These are phyloP conservation scores for Saussurea involucrata DNA, from an alignment of 129 eudicot genomes.

Conservation along the genomic window DNA sequence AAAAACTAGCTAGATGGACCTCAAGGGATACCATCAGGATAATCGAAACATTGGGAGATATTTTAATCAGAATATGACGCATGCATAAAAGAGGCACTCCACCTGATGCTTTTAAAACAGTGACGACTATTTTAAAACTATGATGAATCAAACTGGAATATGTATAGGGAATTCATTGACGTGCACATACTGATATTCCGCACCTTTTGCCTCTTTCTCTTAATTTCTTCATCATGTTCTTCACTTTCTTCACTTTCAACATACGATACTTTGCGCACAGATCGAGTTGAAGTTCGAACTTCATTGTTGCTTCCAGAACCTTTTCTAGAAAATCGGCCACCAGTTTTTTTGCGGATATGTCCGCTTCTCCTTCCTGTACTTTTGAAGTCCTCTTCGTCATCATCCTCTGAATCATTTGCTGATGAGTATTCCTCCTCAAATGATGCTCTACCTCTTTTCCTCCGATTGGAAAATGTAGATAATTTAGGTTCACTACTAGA, in stretches of 20 bases:
- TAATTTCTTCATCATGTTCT: slow-evolving; percentile 70
- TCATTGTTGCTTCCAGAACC: slow-evolving; percentile 58
- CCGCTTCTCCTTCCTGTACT: slow-evolving; percentile 49
- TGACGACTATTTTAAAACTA: not conserved
- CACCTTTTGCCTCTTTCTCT: slow-evolving; percentile 82
- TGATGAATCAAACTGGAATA: not conserved
- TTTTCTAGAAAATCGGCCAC: slow-evolving; percentile 37
- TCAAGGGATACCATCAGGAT: not conserved
- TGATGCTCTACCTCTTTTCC: slow-evolving; percentile 57
- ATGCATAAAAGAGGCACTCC: not conserved
- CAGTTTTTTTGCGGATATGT: slow-evolving; percentile 38
- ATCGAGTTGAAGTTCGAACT: slow-evolving; percentile 70
- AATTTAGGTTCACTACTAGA: slow-evolving; percentile 49
- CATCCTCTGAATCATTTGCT: slow-evolving; percentile 67
- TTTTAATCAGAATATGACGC: not conserved
- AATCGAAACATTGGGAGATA: not conserved
- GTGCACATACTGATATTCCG: slow-evolving; percentile 11
- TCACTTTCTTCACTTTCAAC: slow-evolving; percentile 94
- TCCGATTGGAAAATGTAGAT: slow-evolving; percentile 40
- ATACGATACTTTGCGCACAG: slow-evolving; percentile 90
- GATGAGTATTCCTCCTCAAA: slow-evolving; percentile 75
- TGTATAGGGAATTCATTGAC: not conserved
- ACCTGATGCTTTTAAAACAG: not conserved
- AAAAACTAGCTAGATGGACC: not conserved
- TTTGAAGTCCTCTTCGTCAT: slow-evolving; percentile 54